Base-by-base conservation (phyloP, 129 eudicot species). In the Dittrichia graveolens region DNA sequence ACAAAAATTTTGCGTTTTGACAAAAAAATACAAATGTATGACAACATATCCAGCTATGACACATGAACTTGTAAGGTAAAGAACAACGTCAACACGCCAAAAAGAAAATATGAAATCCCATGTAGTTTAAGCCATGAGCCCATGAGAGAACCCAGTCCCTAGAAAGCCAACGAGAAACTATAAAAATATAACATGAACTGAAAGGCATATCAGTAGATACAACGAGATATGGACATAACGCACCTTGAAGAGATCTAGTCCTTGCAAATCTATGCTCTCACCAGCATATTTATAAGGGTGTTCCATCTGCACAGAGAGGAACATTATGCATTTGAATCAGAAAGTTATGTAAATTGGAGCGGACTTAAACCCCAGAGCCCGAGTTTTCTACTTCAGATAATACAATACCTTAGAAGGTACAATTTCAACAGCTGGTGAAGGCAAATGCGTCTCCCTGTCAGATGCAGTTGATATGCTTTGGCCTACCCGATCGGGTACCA, bases 391-490 rank as follows among this genome's bases (percentile, higher is more conserved):
- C 69, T 71, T 50, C 66, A 10, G 65, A 55, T 49, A 11, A 15
- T 7, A 68, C 13, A 56, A 60, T 70, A 86, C 96, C 91, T 84
- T 86, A 37, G 96, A 89, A 6, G 96, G 96, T 24, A 89, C 49
- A 71, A 89, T 86, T 81, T 89, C 96, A n/a, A 89, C 96, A 64
- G 96, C 96, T 1, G 92, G 96, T 11, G 89, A 76, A 65, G 86
- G 80, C 52, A 86, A 75, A 82, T 84, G 83, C 54, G 67, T 76
- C 75, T 86, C 96, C 78, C 79, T 89, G n/a, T 89, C 96, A 15
- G 84, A 86, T 40, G 86, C 55, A 24, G 75, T 19, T 3, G 87
- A 77, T 15, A 85, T 18, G 73, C 82, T 78, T 40, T 75, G 91
- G 67, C 83, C 71, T 34, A 79, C 91, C 63, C 87, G 86, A 58